A percentile compares a stretch with the other conserved stretches of the same genome.
phyloP scores from a whole-genome alignment of 2,329 filamentous ascomycete genomes.

The Madurella mycetomatis region DNA sequence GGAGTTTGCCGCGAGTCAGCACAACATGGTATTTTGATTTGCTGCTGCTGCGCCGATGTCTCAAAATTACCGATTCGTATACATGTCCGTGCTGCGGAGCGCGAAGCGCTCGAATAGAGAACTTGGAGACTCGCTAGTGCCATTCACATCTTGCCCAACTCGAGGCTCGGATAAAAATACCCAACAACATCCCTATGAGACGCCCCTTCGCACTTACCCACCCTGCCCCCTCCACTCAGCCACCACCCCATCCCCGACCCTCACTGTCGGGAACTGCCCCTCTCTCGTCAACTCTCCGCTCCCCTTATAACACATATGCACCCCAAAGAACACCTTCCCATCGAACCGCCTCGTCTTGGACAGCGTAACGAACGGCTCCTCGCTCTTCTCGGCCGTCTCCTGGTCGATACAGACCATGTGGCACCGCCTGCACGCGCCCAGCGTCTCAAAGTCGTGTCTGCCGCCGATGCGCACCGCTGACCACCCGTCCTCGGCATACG shows the following conservation, averaged over 20 bases:
- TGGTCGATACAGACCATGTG: constrained; percentile 97
- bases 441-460: constrained; percentile 57
- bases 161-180: background rate
- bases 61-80: no score
- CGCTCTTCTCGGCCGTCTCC: constrained; percentile 66
- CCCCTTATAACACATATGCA: constrained; percentile 59
- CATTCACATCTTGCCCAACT: no score
- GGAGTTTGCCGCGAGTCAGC: background rate
- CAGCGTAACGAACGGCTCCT: constrained; percentile 85
- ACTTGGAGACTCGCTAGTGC: no score
- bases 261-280: constrained; percentile 41
- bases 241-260: constrained; percentile 42
- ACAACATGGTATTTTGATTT: no score
- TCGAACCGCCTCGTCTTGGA: constrained; percentile 80
- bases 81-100: no score
- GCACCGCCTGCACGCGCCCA: constrained; percentile 82
- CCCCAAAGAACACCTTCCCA: constrained; percentile 85
- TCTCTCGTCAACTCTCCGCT: constrained; percentile 23
- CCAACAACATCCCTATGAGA: background rate
- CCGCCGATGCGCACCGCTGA: constrained; percentile 59
- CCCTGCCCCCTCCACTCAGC: constrained; percentile 5
- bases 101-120: no score
- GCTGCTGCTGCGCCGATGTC: no score
- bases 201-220: background rate
- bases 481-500: constrained; percentile 80